Evolutionary conservation across 2,329 filamentous ascomycete species (phyloP).

Genomic region (Mariannaea elegans): DNA sequence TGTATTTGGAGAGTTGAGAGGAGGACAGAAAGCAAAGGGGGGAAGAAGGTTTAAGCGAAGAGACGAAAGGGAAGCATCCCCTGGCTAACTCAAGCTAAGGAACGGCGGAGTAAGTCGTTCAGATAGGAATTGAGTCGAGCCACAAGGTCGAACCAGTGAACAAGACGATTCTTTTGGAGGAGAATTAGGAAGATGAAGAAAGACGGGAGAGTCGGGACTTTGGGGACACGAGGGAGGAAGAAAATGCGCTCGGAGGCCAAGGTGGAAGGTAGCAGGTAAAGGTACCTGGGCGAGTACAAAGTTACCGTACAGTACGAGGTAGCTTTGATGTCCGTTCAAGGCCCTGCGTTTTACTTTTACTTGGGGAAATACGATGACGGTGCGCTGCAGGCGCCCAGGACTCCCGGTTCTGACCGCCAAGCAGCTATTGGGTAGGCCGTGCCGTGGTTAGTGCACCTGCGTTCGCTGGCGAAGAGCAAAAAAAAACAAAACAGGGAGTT

Average conservation of each 20-base stretch:
- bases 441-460: slow-evolving; percentile 31
- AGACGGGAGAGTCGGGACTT: slow-evolving; percentile 20
- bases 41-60: slow-evolving; percentile 29
- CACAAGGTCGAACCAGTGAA: slow-evolving; percentile 24
- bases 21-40: slow-evolving; percentile 30
- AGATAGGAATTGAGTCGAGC: slow-evolving; percentile 28
- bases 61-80: slow-evolving; percentile 44
- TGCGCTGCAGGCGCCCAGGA: slow-evolving; percentile 32
- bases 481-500: neutral
- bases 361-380: slow-evolving; percentile 41
- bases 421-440: slow-evolving; percentile 31
- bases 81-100: slow-evolving; percentile 49
- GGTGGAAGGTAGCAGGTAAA: slow-evolving; percentile 8
- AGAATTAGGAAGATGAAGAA: slow-evolving; percentile 22
- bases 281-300: slow-evolving; percentile 5
- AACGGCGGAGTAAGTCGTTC: slow-evolving; percentile 60
- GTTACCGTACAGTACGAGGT: slow-evolving; percentile 27
- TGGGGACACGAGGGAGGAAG: slow-evolving; percentile 29
- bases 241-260: slow-evolving; percentile 32
- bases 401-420: slow-evolving; percentile 41
- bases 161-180: slow-evolving; percentile 25
- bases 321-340: slow-evolving; percentile 39
- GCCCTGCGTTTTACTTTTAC: slow-evolving; percentile 3
- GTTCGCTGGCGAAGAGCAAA: slow-evolving; percentile 26
- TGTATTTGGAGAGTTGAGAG: slow-evolving; percentile 32